These are phyloP conservation scores for Rhizopus delemar DNA, from an alignment of 371 early-diverging fungal species.

Conservation along the genomic window DNA sequence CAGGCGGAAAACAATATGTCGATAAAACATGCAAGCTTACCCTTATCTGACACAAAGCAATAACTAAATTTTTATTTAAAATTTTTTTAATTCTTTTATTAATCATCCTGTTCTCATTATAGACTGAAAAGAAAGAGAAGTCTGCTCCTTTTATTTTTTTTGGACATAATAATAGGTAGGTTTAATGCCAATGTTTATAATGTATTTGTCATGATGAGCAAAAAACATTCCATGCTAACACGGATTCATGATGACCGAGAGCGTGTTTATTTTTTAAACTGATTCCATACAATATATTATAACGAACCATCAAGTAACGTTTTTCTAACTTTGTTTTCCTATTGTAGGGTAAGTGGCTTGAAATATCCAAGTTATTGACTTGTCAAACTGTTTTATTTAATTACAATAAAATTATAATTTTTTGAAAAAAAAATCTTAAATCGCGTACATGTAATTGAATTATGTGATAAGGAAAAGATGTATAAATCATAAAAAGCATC, in stretches of 20 bases:
- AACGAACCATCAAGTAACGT: too few relatives aligned
- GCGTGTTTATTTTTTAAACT: conserved; percentile 22
- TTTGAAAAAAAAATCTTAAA: too few relatives aligned
- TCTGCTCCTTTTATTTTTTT: neutral
- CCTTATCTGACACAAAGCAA: conserved; percentile 27
- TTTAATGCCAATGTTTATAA: neutral
- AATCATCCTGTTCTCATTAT: neutral
- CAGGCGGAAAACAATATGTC: conserved; percentile 45
- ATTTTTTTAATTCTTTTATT: conserved; percentile 2
- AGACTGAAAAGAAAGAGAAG: neutral
- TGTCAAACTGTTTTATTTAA: too few relatives aligned
- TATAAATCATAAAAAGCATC: too few relatives aligned
- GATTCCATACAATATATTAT: neutral
- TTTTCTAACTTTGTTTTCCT: neutral
- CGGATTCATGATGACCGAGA: conserved; percentile 38
- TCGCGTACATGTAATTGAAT: too few relatives aligned
- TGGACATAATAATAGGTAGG: neutral
- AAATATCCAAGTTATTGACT: too few relatives aligned
- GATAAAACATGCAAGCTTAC: conserved; percentile 38
- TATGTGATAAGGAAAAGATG: too few relatives aligned
- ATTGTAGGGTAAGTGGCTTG: too few relatives aligned
- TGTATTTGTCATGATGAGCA: conserved; percentile 25
- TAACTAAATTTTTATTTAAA: neutral
- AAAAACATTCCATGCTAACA: conserved; percentile 41
- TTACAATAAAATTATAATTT: too few relatives aligned